Conservation (phyloP, 768 basidiomycete genomes). For the Russula dissimulans region DNA sequence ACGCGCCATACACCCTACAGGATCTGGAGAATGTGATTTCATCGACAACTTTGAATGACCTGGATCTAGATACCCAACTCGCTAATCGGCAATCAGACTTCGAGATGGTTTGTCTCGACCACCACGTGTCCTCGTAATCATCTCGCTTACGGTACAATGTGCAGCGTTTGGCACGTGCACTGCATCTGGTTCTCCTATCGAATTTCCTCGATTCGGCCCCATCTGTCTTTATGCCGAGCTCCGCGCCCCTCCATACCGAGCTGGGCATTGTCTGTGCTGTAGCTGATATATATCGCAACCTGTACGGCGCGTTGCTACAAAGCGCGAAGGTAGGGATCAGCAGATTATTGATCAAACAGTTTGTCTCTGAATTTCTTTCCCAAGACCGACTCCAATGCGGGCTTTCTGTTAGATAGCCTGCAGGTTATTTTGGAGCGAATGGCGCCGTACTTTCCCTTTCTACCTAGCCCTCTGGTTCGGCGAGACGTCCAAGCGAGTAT, state of each 20-base stretch:
- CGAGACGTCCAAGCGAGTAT: slow-evolving; percentile 52
- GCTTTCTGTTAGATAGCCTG: slow-evolving; percentile 39
- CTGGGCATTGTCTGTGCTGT: slow-evolving; percentile 50
- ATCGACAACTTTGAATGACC: neutral
- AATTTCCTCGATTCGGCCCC: slow-evolving; percentile 86
- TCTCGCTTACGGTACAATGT: neutral
- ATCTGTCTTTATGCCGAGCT: slow-evolving; percentile 62
- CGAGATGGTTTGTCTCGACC: slow-evolving; percentile 1
- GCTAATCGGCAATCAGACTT: slow-evolving; percentile 16
- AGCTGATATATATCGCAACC: slow-evolving; percentile 43
- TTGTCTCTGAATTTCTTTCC: neutral
- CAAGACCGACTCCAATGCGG: slow-evolving; percentile 19
- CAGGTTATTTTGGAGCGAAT: slow-evolving; percentile 60
- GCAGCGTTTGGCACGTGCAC: slow-evolving; percentile 58
- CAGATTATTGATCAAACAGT: neutral
- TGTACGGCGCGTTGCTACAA: slow-evolving; percentile 53
- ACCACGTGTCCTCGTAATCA: neutral
- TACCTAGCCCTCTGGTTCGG: slow-evolving; percentile 24
- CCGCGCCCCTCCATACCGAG: slow-evolving; percentile 50
- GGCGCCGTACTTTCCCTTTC: slow-evolving; percentile 79
- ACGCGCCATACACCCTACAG: slow-evolving; percentile 20
- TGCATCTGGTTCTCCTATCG: slow-evolving; percentile 74
- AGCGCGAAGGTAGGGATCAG: slow-evolving; percentile 30
- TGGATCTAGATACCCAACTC: slow-evolving; percentile 11
- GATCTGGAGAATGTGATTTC: slow-evolving; percentile 18